phyloP scores from a whole-genome alignment of 2,329 filamentous ascomycete genomes.

The Plenodomus lindquistii region DNA sequence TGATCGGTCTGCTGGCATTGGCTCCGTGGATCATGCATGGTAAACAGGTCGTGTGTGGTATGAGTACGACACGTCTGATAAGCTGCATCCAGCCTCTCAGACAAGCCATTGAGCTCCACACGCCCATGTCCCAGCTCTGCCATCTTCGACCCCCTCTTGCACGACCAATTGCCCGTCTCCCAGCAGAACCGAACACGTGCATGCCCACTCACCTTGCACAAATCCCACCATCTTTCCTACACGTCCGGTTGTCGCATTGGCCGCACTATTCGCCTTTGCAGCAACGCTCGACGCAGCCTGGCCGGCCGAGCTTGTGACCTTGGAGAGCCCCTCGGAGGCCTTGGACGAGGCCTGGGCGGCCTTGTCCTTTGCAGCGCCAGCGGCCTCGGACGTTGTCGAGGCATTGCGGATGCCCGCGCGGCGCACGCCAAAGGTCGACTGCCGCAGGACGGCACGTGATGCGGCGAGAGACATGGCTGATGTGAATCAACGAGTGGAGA shows the following conservation, averaged over 20 bases:
- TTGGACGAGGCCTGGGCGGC: slow-evolving; percentile 69
- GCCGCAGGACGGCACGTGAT: slow-evolving; percentile 52
- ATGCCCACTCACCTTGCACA: slow-evolving; percentile 85
- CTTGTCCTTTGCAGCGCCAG: slow-evolving; percentile 52
- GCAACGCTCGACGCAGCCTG: slow-evolving; percentile 75
- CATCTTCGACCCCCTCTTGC: neutral
- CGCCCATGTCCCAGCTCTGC: neutral
- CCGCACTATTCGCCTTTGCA: slow-evolving; percentile 53
- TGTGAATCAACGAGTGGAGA: slow-evolving; percentile 22
- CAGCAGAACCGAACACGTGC: slow-evolving; percentile 1
- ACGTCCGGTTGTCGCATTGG: slow-evolving; percentile 60
- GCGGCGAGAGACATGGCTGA: slow-evolving; percentile 53
- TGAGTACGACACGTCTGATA: slow-evolving; percentile 7
- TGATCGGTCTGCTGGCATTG: no score
- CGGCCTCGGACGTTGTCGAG: slow-evolving; percentile 54
- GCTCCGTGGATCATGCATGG: neutral
- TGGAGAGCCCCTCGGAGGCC: slow-evolving; percentile 81
- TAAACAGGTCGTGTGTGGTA: neutral
- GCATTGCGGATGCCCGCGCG: slow-evolving; percentile 53
- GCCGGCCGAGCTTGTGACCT: slow-evolving; percentile 78
- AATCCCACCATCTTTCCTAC: slow-evolving; percentile 70
- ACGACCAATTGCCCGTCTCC: slow-evolving; percentile 9
- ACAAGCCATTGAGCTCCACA: slow-evolving; percentile 19
- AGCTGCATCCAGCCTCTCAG: slow-evolving; percentile 13
- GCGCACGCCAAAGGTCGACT: slow-evolving; percentile 48